A percentile compares a stretch with the other conserved stretches of the same genome.
phyloP scores from a whole-genome alignment of 805 yeast genomes.

The Yamadazyma ubonensis region DNA sequence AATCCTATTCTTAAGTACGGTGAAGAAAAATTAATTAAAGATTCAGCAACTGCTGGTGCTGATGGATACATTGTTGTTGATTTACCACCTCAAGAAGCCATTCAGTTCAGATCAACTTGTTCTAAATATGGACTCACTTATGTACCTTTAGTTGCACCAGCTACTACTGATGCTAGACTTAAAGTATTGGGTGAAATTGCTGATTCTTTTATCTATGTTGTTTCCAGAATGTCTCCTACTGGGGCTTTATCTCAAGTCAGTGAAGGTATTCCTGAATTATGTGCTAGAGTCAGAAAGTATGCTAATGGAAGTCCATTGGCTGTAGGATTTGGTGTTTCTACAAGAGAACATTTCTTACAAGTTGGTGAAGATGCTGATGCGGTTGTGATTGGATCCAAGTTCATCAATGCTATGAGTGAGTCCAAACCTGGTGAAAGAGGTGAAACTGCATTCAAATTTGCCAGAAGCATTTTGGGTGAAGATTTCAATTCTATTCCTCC shows the following conservation, averaged over 20 bases:
- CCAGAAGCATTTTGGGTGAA: constrained; percentile 64
- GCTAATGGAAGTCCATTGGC: constrained; percentile 78
- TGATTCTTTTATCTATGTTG: constrained; percentile 94
- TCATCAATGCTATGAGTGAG: constrained; percentile 68
- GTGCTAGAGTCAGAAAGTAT: constrained; percentile 70
- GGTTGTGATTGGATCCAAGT: constrained; percentile 91
- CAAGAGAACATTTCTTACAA: constrained; percentile 80
- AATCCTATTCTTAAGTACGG: constrained; percentile 91
- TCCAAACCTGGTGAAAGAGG: constrained; percentile 62
- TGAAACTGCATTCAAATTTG: constrained; percentile 63
- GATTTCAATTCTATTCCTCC: constrained; percentile 36
- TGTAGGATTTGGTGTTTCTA: constrained; percentile 96
- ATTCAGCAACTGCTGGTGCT: constrained; percentile 85
- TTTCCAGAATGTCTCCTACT: constrained; percentile 96
- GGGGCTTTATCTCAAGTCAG: constrained; percentile 76
- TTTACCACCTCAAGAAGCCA: constrained; percentile 97
- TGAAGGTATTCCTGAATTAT: constrained; percentile 61
- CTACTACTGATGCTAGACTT: constrained; percentile 89
- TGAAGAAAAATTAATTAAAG: constrained; percentile 76
- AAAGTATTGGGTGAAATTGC: constrained; percentile 78
- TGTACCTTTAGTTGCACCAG: constrained; percentile 94
- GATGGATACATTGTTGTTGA: constrained; percentile 94
- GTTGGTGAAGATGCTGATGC: constrained; percentile 89
- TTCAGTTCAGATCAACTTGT: constrained; percentile 76
- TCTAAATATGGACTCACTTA: constrained; percentile 69